A percentile compares a stretch with the other conserved stretches of the same genome.
These are phyloP conservation scores for Podospora pseudocomata DNA, from an alignment of 495 filamentous ascomycete genomes.

Conservation along the genomic window DNA sequence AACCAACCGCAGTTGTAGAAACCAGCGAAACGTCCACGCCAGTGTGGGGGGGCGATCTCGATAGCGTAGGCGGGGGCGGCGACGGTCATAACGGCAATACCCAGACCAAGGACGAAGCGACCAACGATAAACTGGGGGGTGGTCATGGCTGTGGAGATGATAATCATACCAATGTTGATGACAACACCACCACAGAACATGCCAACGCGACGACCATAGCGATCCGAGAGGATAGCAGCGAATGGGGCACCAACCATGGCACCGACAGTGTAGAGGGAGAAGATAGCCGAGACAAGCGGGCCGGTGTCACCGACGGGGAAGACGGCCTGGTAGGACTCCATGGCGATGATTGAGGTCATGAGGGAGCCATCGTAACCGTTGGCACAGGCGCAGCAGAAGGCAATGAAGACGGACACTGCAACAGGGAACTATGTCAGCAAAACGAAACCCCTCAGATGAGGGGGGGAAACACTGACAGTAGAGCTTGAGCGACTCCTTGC, in stretches of 20 bases:
- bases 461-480: conserved; percentile 33
- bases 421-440: background rate
- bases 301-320: conserved; percentile 39
- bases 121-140: conserved; percentile 47
- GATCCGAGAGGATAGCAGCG: conserved; percentile 45
- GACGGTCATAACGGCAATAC: conserved; percentile 49
- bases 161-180: conserved; percentile 50
- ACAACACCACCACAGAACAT: conserved; percentile 51
- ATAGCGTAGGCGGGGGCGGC: conserved; percentile 46
- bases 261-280: conserved; percentile 48
- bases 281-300: conserved; percentile 39
- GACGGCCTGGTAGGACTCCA: conserved; percentile 36
- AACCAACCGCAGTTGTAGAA: conserved; percentile 55
- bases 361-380: conserved; percentile 52
- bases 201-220: conserved; percentile 38
- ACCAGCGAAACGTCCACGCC: conserved; percentile 47
- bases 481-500: conserved; percentile 50
- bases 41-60: conserved; percentile 48
- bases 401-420: conserved; percentile 35
- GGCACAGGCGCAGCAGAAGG: conserved; percentile 51
- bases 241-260: conserved; percentile 46
- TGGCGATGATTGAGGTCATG: conserved; percentile 43
- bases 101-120: conserved; percentile 52
- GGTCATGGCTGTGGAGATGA: conserved; percentile 36
- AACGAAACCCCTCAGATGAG: background rate